These are phyloP conservation scores for Salix suchowensis DNA, from an alignment of 345 rosid species.

Conservation along the genomic window DNA sequence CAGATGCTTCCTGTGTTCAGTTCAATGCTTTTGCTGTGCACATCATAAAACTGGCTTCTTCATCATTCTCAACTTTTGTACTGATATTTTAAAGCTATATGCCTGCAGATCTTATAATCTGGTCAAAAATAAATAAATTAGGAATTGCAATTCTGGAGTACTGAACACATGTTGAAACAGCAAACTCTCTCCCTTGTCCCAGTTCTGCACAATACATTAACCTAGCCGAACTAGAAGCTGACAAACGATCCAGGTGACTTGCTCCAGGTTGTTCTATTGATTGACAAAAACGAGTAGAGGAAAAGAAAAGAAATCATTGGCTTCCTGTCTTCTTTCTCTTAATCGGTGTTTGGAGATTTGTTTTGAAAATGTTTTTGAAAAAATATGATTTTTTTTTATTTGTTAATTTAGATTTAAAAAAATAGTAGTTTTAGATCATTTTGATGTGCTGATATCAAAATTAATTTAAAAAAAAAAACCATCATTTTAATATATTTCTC, in stretches of 20 bases:
- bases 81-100: not conserved
- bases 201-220: too few species aligned
- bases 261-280: not conserved
- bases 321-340: not conserved
- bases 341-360: fast-evolving
- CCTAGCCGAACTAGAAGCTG: not conserved
- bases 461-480: too few species aligned
- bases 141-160: not conserved
- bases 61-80: not conserved
- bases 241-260: not conserved
- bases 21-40: not conserved
- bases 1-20: not conserved
- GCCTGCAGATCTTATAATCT: not conserved
- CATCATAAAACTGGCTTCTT: not conserved
- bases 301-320: not conserved
- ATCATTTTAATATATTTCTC: too few species aligned
- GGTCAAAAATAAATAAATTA: too few species aligned
- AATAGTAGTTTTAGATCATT: too few species aligned
- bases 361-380: too few species aligned
- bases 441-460: too few species aligned
- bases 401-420: too few species aligned
- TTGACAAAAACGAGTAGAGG: not conserved
- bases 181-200: not conserved
- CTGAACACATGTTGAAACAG: not conserved
- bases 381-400: too few species aligned